phyloP scores from a whole-genome alignment of 805 yeast genomes.

The Metschnikowia matae region DNA sequence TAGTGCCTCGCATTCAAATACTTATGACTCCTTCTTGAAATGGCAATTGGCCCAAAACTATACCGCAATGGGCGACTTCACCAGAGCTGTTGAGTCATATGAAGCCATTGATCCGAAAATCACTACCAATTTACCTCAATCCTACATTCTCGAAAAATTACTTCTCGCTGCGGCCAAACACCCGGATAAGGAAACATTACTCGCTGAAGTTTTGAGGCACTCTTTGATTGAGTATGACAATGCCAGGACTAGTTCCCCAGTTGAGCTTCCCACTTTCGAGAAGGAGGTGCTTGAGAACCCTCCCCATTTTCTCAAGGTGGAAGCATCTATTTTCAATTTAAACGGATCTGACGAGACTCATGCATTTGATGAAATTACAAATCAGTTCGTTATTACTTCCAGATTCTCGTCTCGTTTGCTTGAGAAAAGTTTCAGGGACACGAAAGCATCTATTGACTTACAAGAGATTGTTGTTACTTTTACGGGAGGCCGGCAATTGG shows the following conservation, averaged over 20 bases:
- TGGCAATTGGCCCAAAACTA: conserved; percentile 52
- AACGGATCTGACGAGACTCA: conserved; percentile 10
- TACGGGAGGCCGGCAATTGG: background rate
- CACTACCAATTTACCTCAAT: background rate
- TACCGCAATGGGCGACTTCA: conserved; percentile 14
- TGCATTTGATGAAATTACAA: conserved; percentile 17
- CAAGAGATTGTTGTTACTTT: background rate
- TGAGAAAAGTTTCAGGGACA: background rate
- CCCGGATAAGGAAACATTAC: background rate
- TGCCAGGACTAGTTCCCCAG: too few species aligned
- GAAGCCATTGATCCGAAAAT: background rate
- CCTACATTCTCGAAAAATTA: background rate
- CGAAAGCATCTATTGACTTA: background rate
- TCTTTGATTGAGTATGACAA: background rate
- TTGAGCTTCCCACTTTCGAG: background rate
- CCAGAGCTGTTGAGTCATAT: conserved; percentile 1
- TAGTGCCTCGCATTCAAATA: background rate
- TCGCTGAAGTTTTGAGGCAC: background rate
- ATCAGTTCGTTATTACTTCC: conserved; percentile 11
- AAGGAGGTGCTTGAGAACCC: background rate
- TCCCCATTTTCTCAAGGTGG: conserved; percentile 8
- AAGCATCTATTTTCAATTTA: conserved; percentile 17
- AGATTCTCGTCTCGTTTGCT: background rate
- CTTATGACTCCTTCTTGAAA: conserved; percentile 22
- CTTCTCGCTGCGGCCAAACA: background rate